Conservation (phyloP, 805 yeast species). For the Geotrichum ghanense region DNA sequence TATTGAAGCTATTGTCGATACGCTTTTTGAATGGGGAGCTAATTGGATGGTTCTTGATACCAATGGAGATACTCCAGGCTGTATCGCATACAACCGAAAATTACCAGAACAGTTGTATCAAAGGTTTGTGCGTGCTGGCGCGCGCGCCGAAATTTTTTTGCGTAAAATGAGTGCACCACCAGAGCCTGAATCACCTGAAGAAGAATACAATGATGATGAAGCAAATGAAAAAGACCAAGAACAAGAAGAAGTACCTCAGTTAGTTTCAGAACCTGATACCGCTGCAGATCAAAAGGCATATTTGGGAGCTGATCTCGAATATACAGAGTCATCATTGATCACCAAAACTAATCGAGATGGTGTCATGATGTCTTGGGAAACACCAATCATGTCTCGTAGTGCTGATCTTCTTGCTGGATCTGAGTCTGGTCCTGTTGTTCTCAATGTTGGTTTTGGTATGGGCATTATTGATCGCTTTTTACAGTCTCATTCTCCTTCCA, state of each 20-base stretch:
- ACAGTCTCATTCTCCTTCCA: slow-evolving; percentile 43
- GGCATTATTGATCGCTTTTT: slow-evolving; percentile 85
- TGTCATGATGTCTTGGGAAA: slow-evolving; percentile 98
- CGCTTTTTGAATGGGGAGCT: slow-evolving; percentile 73
- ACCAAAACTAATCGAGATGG: slow-evolving; percentile 75
- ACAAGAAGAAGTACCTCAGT: slow-evolving; percentile 10
- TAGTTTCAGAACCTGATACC: slow-evolving; percentile 11
- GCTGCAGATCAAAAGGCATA: slow-evolving; percentile 44
- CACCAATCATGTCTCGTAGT: slow-evolving; percentile 67
- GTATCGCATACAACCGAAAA: slow-evolving; percentile 47
- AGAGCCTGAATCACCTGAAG: slow-evolving; percentile 8
- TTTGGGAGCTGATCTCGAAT: slow-evolving; percentile 54
- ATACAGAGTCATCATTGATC: slow-evolving; percentile 53
- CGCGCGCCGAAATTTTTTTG: slow-evolving; percentile 72
- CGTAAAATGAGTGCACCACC: slow-evolving; percentile 40
- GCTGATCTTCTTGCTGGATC: slow-evolving; percentile 50
- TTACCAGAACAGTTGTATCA: slow-evolving; percentile 39
- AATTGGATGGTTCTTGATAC: slow-evolving; percentile 80
- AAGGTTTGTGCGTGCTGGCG: slow-evolving; percentile 69
- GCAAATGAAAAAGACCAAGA: slow-evolving; percentile 12
- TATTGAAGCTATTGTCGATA: slow-evolving; percentile 45
- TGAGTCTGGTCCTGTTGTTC: slow-evolving; percentile 32
- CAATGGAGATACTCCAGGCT: slow-evolving; percentile 73
- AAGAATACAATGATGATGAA: slow-evolving; percentile 15
- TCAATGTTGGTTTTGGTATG: slow-evolving; percentile 94